Percentiles rank a stretch among this genome's conserved stretches.
Conservation (phyloP, 2,329 filamentous ascomycete species). For the Alternaria hordeiaustralica region DNA sequence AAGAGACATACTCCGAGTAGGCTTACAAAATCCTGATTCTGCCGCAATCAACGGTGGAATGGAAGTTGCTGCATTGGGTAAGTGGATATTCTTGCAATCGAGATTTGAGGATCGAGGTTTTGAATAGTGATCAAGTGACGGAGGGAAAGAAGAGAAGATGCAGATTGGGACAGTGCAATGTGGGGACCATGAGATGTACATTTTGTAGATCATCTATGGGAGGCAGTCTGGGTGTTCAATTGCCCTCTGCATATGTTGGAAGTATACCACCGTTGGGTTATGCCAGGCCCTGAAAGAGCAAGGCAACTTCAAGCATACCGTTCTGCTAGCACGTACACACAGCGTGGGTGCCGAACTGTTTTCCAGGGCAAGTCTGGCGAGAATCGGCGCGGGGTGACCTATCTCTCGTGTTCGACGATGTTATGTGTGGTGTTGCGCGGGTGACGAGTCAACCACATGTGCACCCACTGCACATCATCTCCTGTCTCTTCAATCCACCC, state of each 20-base stretch:
- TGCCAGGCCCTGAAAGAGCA: background rate
- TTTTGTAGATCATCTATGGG: background rate
- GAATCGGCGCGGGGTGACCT: background rate
- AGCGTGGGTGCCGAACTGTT: background rate
- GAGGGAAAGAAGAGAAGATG: background rate
- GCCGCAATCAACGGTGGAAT: background rate
- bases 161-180: background rate
- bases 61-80: background rate
- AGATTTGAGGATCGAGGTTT: background rate
- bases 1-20: background rate
- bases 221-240: background rate
- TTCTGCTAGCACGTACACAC: background rate
- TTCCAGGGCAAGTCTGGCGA: background rate
- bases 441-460: background rate
- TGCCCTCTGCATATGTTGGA: background rate
- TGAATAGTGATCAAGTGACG: background rate
- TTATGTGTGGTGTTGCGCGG: background rate
- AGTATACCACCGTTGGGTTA: background rate
- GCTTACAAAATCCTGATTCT: background rate
- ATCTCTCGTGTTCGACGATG: background rate
- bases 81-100: background rate
- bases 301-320: background rate
- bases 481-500: constrained; percentile 40
- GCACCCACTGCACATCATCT: background rate
- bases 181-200: background rate